Evolutionary conservation across 2,329 filamentous ascomycete species (phyloP), one percentile per base, ranked within the genome.

Genomic region (Arthrobotrys pseudoclavata): DNA sequence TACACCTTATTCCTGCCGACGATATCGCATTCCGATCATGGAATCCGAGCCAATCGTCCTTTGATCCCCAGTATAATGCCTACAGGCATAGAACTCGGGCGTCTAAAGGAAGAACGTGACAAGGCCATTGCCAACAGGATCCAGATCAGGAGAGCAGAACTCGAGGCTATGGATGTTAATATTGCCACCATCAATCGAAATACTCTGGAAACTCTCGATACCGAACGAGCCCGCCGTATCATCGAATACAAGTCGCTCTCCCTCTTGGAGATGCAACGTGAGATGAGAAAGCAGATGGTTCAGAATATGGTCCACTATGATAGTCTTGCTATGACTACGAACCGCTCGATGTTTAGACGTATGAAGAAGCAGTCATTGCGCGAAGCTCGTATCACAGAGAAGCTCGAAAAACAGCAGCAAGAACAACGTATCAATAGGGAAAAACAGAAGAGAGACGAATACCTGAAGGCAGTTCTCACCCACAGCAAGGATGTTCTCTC

Each of bases 281-380:
- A 91, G 9, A 86, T 99, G 81, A 91, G 96, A 71, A 92, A 96
- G 81, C 92, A 92, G 83, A 91, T 99, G 79, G 92, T 93, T 68
- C 90, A 92, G 66, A 92, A 96, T 83, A 97, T 99, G 91, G 91
- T 97, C 83, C 91, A 96, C 82, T 96, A 95, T 76, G 94, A 98
- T 82, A 98, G 97, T 81, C 89, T 98, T 29, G 95, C 94, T 52
- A 97, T 97, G 92, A 97, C 95, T 0, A 95, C 94, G 0, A 99
- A 99, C 83, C 91, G 96, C 62, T 91, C 92, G 66, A 89, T 91
- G 82, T 97, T 97, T 84, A 92, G 96, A 40, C 91, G 96, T 62
- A 92, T 96, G 86, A 99, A 99, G 91, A 98, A 97, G 86, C 95
- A 97, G 84, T 97, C 92, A 61, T 88, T 98, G 61, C 91, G 95